phyloP scores from a whole-genome alignment of 2,329 filamentous ascomycete species.

The Plectosphaerella plurivora region DNA sequence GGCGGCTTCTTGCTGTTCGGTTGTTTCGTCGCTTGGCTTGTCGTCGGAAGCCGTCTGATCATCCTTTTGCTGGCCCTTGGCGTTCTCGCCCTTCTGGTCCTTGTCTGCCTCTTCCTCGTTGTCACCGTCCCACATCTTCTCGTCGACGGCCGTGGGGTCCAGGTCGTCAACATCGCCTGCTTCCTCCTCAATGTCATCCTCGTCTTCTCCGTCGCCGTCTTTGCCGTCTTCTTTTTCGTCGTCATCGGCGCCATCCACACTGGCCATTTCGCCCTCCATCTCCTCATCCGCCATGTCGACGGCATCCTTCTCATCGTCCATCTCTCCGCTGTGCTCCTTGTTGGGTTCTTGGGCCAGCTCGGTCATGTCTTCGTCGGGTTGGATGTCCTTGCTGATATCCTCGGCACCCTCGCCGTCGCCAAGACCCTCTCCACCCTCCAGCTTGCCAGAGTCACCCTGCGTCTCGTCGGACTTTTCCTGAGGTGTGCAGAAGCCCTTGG shows the following conservation, averaged over 20 bases:
- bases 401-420: conserved; percentile 94
- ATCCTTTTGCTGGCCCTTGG: conserved; percentile 65
- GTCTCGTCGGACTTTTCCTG: conserved; percentile 72
- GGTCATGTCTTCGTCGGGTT: conserved; percentile 86
- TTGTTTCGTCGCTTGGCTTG: conserved; percentile 44
- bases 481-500: conserved; percentile 88
- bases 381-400: conserved; percentile 96
- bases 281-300: conserved; percentile 93
- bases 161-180: conserved; percentile 86
- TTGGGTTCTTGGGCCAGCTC: conserved; percentile 86
- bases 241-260: conserved; percentile 57
- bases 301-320: conserved; percentile 77
- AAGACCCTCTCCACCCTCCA: conserved; percentile 88
- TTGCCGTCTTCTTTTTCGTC: conserved; percentile 57
- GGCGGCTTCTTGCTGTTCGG: conserved; percentile 29
- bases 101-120: conserved; percentile 77
- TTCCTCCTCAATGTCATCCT: conserved; percentile 83
- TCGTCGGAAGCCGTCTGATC: conserved; percentile 58
- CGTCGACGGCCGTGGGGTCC: conserved; percentile 85
- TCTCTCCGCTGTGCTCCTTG: conserved; percentile 58
- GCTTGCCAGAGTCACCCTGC: conserved; percentile 66
- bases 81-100: conserved; percentile 70
- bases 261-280: conserved; percentile 77
- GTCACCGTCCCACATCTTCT: conserved; percentile 97
- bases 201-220: conserved; percentile 54